Evolutionary conservation across 768 basidiomycete species (phyloP), one percentile per base, ranked within the genome.

Genomic region (Boletus subcaerulescens): DNA sequence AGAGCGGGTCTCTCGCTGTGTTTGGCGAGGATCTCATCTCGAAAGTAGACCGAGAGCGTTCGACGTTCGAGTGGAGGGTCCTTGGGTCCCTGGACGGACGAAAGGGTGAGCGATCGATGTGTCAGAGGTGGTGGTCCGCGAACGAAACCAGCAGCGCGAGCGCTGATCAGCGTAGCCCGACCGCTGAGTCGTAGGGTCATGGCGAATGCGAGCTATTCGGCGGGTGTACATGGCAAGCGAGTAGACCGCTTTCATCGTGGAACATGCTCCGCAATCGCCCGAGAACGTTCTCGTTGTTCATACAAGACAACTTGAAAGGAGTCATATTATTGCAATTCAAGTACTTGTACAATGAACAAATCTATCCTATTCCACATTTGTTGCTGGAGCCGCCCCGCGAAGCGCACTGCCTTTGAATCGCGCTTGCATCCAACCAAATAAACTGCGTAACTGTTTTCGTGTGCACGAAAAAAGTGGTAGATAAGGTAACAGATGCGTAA

Each of bases 21-120:
- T 35, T 73, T 74, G 12, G 64, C 70, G 13, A 91, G 70, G 51
- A 91, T 77, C 35, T 83, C 77, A 5, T 75, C 70, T 14, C 65
- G 67, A 66, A 90, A 90, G 72, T 82, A 90, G n/a, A 76, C 71
- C 8, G 82, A 72, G 31, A 89, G 76, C 0, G 87, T 88, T 29
- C 77, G 74, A 31, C 69, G 62, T 31, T 77, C 79, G 31, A 89
- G 74, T 0, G 83, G 82, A 7, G 85, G 83, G 0, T 82, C 61
- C 6, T 71, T 69, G 1, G 85, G 74, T 0, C 87, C 89, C 61
- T 80, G 68, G 26, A 86, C 85, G 11, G 70, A 75, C 8, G 86
- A 87, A 26, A 73, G 73, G 0, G 78, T 74, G 36, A 84, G 61
- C 22, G 54, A 56, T 38, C 67, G 68, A 46, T 60, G 56, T 55